phyloP scores from a whole-genome alignment of 345 rosid species.

The Trapa bicornis region DNA sequence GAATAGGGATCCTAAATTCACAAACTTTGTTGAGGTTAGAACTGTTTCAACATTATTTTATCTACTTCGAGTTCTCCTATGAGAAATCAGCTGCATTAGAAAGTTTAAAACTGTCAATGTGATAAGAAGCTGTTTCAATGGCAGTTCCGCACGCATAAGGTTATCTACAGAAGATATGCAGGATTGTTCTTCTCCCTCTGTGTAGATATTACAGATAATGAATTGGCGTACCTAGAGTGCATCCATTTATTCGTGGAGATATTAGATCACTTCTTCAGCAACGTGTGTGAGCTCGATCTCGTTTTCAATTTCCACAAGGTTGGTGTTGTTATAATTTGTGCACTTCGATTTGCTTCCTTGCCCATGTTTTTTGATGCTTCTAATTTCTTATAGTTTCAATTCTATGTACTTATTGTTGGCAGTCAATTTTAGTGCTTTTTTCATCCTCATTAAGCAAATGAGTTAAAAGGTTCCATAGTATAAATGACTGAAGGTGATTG shows the following conservation, averaged over 20 bases:
- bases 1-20: slow-evolving; percentile 85
- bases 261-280: slow-evolving; percentile 98
- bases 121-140: slow-evolving; percentile 3
- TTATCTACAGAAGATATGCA: slow-evolving; percentile 90
- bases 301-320: slow-evolving; percentile 98
- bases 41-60: neutral
- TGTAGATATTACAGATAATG: slow-evolving; percentile 90
- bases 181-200: slow-evolving; percentile 89
- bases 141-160: slow-evolving; percentile 94
- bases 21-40: slow-evolving; percentile 90
- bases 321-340: neutral
- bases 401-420: neutral
- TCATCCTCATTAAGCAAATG: neutral
- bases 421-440: neutral
- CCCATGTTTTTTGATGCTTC: neutral
- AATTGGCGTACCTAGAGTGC: slow-evolving; percentile 84
- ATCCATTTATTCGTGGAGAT: slow-evolving; percentile 96
- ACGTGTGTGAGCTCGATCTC: slow-evolving; percentile 92
- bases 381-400: neutral
- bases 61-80: neutral
- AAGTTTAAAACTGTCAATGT: neutral
- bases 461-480: neutral
- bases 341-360: neutral
- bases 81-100: neutral
- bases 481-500: neutral